A percentile compares a stretch with the other conserved stretches of the same genome.
These are phyloP conservation scores for Dictyostelium discoideum DNA, from an alignment of 78 protist genomes.

Conservation along the genomic window DNA sequence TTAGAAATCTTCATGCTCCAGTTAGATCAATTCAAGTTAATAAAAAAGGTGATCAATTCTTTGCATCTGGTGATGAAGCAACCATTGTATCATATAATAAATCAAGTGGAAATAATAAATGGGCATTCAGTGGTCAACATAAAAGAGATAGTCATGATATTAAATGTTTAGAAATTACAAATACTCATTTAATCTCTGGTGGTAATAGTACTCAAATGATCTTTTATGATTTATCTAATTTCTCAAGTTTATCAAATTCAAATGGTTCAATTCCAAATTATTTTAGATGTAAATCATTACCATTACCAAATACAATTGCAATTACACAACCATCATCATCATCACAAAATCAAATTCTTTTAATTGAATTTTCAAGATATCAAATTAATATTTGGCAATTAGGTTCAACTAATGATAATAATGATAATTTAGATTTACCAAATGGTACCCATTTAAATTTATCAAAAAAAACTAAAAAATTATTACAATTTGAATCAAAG, in stretches of 20 bases:
- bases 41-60: not conserved
- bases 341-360: not conserved
- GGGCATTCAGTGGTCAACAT: conserved; percentile 21
- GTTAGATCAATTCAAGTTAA: conserved; percentile 18
- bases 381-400: conserved; percentile 12
- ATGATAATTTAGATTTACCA: not conserved
- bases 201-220: conserved; percentile 13
- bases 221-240: not conserved
- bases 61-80: conserved; percentile 32
- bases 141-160: conserved; percentile 34
- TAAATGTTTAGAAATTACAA: conserved; percentile 11
- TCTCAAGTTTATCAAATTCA: not conserved
- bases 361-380: conserved; percentile 4
- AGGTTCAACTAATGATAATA: not conserved
- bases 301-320: not conserved
- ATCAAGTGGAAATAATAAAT: not conserved
- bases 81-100: conserved; percentile 2
- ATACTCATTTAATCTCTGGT: not conserved
- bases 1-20: conserved; percentile 38
- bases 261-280: not conserved
- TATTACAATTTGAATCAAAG: conserved; percentile 34
- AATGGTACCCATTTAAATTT: conserved; percentile 4
- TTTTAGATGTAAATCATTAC: not conserved
- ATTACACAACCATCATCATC: not conserved
- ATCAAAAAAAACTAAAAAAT: conserved; percentile 18